Evolutionary conservation across 306 rosid species (phyloP).

Genomic region (Cucumis hystrix): DNA sequence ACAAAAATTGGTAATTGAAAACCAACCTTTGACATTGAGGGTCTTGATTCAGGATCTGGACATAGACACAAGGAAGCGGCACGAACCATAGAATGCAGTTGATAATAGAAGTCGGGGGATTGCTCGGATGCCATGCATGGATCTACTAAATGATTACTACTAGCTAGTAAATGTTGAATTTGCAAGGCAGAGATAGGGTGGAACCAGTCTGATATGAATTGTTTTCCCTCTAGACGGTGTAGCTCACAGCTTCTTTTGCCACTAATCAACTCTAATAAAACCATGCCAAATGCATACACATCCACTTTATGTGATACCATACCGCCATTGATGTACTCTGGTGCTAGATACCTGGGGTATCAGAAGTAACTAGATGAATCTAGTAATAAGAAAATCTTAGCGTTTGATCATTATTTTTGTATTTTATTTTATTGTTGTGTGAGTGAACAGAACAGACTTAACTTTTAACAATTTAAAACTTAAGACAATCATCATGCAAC

Average conservation of each 20-base stretch:
- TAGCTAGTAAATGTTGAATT: constrained; percentile 38
- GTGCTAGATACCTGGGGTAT: constrained; percentile 73
- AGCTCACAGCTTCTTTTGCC: constrained; percentile 52
- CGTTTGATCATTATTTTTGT: neutral
- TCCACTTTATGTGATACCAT: constrained; percentile 70
- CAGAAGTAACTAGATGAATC: constrained; percentile 11
- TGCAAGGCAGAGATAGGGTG: constrained; percentile 40
- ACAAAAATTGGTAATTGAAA: neutral
- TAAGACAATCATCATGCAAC: neutral
- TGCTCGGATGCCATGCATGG: constrained; percentile 36
- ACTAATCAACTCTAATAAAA: constrained; percentile 63
- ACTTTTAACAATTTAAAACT: neutral
- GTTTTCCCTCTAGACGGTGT: constrained; percentile 35
- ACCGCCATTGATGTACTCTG: constrained; percentile 64
- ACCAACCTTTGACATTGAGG: constrained; percentile 79
- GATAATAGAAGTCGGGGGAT: constrained; percentile 48
- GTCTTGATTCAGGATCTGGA: constrained; percentile 69
- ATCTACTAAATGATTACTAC: constrained; percentile 36
- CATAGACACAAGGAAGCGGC: constrained; percentile 82
- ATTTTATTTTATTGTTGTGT: neutral
- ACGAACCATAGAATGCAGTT: constrained; percentile 58
- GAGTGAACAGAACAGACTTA: neutral
- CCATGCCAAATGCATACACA: constrained; percentile 82
- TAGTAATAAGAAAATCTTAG: neutral
- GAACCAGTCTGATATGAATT: constrained; percentile 45